Conservation (phyloP, 2,329 filamentous ascomycete genomes). For the Colletotrichum coccodes region DNA sequence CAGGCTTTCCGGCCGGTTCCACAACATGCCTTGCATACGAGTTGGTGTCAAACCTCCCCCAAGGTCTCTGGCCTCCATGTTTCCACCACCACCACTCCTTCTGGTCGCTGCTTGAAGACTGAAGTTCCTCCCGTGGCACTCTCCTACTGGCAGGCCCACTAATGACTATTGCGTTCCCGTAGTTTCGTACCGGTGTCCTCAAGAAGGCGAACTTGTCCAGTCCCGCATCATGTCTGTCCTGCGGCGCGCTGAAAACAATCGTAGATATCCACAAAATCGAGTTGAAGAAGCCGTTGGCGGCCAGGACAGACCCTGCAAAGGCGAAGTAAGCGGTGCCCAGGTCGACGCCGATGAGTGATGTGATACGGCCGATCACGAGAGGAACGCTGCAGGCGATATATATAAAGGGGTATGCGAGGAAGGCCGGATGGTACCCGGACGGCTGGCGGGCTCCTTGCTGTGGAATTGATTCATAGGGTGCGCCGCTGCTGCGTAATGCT, state of each 20-base stretch:
- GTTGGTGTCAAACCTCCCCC: constrained; percentile 19
- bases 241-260: constrained; percentile 42
- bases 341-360: constrained; percentile 59
- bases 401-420: constrained; percentile 70
- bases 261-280: constrained; percentile 46
- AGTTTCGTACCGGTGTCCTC: constrained; percentile 22
- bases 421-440: constrained; percentile 41
- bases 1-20: not conserved
- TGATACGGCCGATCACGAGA: constrained; percentile 67
- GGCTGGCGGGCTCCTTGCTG: not conserved
- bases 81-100: constrained; percentile 33
- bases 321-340: constrained; percentile 61
- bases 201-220: constrained; percentile 37
- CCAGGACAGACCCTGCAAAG: constrained; percentile 61
- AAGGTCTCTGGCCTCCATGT: constrained; percentile 9
- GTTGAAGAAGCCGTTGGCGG: constrained; percentile 57
- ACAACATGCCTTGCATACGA: constrained; percentile 1
- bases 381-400: constrained; percentile 72
- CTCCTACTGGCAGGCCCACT: constrained; percentile 16
- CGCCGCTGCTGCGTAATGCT: not conserved
- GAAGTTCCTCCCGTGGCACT: not conserved
- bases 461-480: too few species aligned
- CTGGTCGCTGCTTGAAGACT: not conserved
- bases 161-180: constrained; percentile 20
- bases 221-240: constrained; percentile 40